A percentile compares a stretch with the other conserved stretches of the same genome.
Evolutionary conservation across 352 stramenopile genomes (phyloP).

Genomic region (Globisporangium radiosum): DNA sequence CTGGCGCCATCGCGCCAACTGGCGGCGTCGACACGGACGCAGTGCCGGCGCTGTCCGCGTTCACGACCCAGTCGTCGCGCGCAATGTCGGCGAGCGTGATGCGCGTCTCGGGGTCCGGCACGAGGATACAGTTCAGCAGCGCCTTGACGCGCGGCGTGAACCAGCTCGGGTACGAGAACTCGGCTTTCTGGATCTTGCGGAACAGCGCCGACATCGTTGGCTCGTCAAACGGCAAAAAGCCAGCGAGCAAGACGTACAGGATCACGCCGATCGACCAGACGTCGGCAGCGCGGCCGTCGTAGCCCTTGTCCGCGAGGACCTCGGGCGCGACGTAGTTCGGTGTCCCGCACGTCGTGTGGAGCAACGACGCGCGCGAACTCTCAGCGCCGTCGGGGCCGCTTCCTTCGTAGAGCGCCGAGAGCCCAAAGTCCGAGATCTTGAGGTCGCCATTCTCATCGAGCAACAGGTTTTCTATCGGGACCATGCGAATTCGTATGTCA

Average conservation of each 20-base stretch:
- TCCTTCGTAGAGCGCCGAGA: slow-evolving; percentile 92
- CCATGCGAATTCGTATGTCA: too few species aligned
- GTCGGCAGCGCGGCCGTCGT: slow-evolving; percentile 88
- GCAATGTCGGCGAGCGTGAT: slow-evolving; percentile 87
- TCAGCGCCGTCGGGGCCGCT: slow-evolving; percentile 67
- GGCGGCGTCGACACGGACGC: background rate
- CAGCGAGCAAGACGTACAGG: slow-evolving; percentile 92
- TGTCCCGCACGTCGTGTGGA: slow-evolving; percentile 95
- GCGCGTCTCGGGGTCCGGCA: slow-evolving; percentile 88
- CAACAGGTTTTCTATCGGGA: slow-evolving; percentile 88
- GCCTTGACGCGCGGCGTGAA: slow-evolving; percentile 86
- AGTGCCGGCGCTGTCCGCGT: slow-evolving; percentile 23
- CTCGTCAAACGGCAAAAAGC: slow-evolving; percentile 94
- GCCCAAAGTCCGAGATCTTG: slow-evolving; percentile 99
- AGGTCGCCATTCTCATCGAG: slow-evolving; percentile 95
- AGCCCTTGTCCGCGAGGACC: slow-evolving; percentile 92
- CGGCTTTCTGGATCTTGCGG: slow-evolving; percentile 94
- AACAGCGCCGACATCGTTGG: slow-evolving; percentile 94
- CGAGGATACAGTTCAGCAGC: slow-evolving; percentile 90
- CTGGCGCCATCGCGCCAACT: slow-evolving; percentile 1
- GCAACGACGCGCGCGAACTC: slow-evolving; percentile 82
- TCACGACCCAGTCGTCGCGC: slow-evolving; percentile 86
- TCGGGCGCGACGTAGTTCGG: slow-evolving; percentile 96
- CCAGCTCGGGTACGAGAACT: slow-evolving; percentile 93
- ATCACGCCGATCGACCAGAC: slow-evolving; percentile 99